Base-by-base conservation (phyloP, 2,329 filamentous ascomycete species). In the Drechslerella coelobrocha region DNA sequence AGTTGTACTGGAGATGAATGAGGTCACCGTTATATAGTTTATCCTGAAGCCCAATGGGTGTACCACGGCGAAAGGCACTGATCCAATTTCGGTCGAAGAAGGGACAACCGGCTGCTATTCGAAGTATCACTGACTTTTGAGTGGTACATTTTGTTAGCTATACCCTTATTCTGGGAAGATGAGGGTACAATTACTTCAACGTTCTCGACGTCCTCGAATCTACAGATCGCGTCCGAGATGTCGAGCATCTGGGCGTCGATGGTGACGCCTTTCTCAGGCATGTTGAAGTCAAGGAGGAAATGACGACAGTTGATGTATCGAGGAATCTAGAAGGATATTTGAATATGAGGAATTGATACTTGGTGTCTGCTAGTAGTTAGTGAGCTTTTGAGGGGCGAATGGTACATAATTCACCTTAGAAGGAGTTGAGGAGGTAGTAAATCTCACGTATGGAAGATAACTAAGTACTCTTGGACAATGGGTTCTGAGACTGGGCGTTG, bases 11-110 rank as follows among this genome's bases (percentile, higher is more conserved):
- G 23, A 61, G 24, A 10, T 24, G 24, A 24, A 61, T 27, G 6
- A 43, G 21, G n/a, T 61, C 57, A n/a, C 57, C 57, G 24, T 41
- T 43, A 2, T 10, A 26, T 24, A 61, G 45, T 8, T 61, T 53
- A 12, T 52, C 57, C 43, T 23, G 51, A 17, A 2, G 7, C 10
- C 24, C 31, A 17, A 61, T 29, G 1, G 4, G 4, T 8, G 23
- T 53, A 7, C 17, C 31, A 8, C 29, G 19, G 17, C 57, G 45
- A 26, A 52, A 61, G 4, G 37, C 48, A 3, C 29, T 41, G 34
- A 61, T 41, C 10, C 57, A 31, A n/a, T 29, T 17, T 2, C 12
- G 8, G 21, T 61, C 57, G 6, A 61, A 34, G 17, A 52, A 51
- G 1, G 31, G 57, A 21, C 12, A 45, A 34, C 9, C n/a, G 0